Evolutionary conservation across 1,139 yeast genomes (phyloP), one percentile per base, ranked within the genome.

Genomic region (Hyphopichia khmerensis): DNA sequence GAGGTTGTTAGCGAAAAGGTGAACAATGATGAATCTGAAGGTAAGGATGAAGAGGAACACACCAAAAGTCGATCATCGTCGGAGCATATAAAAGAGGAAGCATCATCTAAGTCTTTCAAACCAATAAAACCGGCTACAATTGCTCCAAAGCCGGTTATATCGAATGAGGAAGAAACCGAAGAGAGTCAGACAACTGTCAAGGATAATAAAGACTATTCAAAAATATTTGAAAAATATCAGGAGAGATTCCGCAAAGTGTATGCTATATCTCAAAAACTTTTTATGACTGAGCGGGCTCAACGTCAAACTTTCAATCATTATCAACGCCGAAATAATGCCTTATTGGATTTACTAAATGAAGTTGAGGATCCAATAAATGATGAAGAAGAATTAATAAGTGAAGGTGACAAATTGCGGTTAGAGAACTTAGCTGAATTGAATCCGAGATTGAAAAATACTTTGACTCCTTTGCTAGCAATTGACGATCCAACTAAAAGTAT

Each of bases 261-360:
- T 36, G 47, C 53, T 8, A 46, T 47, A 43, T 64, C 72, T 6
- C 55, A 55, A 29, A 47, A 53, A 35, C 52, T 72, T 17, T 66
- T 63, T 48, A 53, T 60, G 30, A 51, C 56, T 8, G 76, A 72
- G 48, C 53, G 55, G 41, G 54, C 64, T 17, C 74, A 67, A 46
- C 52, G 76, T 27, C 65, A 65, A 37, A 55, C 75, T 2, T 49
- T 72, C 29, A 48, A 60, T 33, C 65, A 59, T 46, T 69, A 62
- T 43, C 64, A 68, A 38, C 55, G 77, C 39, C 56, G 75, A 42
- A 71, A 70, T 47, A 65, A 69, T 41, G 72, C 75, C 0, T 36
- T 72, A 19, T 49, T 72, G 21, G 67, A 65, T 31, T 41, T 69
- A 9, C 47, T 72, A 18, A 54, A 49, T 4, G 59, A 61, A 30